phyloP scores from a whole-genome alignment of 1,284 basidiomycete species.

The Leccinum pachyderme region DNA sequence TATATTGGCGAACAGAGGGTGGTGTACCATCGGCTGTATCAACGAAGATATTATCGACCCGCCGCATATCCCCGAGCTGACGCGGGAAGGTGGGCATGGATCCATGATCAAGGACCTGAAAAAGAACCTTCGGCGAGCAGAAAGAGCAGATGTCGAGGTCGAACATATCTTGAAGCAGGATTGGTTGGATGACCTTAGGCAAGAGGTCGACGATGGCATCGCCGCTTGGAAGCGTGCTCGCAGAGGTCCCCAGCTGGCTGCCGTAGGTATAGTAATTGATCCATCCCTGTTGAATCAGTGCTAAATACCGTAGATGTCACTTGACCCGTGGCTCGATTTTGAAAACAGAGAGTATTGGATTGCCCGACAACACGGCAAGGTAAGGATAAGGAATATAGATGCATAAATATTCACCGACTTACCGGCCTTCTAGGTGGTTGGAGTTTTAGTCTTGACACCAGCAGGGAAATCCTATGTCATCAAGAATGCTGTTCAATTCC shows the following conservation, averaged over 20 bases:
- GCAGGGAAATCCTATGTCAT: constrained; percentile 43
- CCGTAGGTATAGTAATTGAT: constrained; percentile 24
- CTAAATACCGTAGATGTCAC: constrained; percentile 31
- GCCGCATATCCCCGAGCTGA: constrained; percentile 39
- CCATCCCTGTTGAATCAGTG: not conserved
- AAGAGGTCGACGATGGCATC: constrained; percentile 40
- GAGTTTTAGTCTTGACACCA: constrained; percentile 43
- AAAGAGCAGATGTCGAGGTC: constrained; percentile 38
- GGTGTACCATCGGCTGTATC: constrained; percentile 44
- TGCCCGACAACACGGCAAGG: constrained; percentile 32
- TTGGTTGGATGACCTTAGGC: constrained; percentile 37
- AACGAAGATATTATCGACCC: constrained; percentile 45
- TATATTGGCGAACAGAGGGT: constrained; percentile 35
- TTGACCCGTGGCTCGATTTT: constrained; percentile 45
- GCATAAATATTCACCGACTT: not conserved
- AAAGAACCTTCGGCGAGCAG: constrained; percentile 44
- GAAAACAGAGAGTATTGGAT: constrained; percentile 46
- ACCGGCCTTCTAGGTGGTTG: constrained; percentile 31
- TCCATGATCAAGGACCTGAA: constrained; percentile 44
- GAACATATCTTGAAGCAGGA: constrained; percentile 30
- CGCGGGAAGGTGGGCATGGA: constrained; percentile 34
- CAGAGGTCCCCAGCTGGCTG: constrained; percentile 42
- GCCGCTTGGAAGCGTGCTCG: constrained; percentile 38
- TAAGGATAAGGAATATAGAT: not conserved
- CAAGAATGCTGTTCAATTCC: constrained; percentile 47